Evolutionary conservation across 805 yeast genomes (phyloP).

Genomic region (Ogataea henricii): DNA sequence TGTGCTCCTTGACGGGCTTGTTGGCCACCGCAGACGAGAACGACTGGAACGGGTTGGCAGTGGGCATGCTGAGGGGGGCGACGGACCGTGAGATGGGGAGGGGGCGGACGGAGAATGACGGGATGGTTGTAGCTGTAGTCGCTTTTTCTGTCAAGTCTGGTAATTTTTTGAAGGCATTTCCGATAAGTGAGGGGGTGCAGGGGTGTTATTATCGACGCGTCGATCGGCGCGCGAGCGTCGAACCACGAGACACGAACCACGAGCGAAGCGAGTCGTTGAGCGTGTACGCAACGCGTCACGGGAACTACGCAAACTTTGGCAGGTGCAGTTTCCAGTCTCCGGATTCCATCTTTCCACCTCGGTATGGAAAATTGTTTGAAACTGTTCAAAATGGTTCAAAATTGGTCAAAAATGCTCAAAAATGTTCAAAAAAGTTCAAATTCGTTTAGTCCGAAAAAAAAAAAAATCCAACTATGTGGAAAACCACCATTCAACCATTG

Average conservation of each 20-base stretch:
- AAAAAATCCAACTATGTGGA: not conserved
- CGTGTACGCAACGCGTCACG: no score
- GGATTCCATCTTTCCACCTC: no score
- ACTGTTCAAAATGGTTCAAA: no score
- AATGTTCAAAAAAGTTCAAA: no score
- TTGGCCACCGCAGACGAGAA: slow-evolving; percentile 28
- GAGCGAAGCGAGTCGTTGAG: slow-evolving; percentile 3
- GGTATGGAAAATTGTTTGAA: no score
- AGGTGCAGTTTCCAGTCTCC: no score
- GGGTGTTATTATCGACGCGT: not conserved
- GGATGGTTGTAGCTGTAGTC: not conserved
- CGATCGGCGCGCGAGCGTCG: slow-evolving; percentile 5
- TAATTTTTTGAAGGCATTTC: not conserved
- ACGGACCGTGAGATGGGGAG: not conserved
- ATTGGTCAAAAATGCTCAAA: no score
- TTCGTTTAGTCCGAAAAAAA: slow-evolving; percentile 5
- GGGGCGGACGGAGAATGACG: no score
- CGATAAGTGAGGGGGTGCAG: not conserved
- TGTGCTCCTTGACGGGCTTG: slow-evolving; percentile 32
- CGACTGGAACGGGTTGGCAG: slow-evolving; percentile 36
- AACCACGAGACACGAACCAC: not conserved
- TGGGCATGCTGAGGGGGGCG: slow-evolving; percentile 20
- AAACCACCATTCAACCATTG: no score
- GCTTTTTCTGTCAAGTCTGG: not conserved
- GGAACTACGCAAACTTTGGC: no score